These are phyloP conservation scores for Heterobasidion irregulare DNA, from an alignment of 1,284 basidiomycete species.

Conservation along the genomic window DNA sequence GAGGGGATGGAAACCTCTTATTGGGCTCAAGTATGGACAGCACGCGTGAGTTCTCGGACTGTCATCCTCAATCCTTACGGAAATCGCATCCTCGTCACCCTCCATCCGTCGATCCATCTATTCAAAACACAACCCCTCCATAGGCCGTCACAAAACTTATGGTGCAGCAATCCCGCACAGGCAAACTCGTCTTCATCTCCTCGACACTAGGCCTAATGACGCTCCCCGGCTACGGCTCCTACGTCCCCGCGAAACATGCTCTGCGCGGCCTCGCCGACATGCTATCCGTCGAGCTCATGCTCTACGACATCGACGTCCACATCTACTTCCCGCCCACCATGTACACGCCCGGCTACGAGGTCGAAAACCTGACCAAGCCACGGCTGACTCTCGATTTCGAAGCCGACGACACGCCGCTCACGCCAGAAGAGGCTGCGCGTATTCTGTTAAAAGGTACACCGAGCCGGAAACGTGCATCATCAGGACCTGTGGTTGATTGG, in stretches of 20 bases:
- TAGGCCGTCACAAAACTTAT: slow-evolving; percentile 53
- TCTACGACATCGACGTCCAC: slow-evolving; percentile 79
- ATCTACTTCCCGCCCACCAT: slow-evolving; percentile 88
- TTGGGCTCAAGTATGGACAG: slow-evolving; percentile 73
- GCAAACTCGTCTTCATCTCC: slow-evolving; percentile 77
- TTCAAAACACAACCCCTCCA: too few relatives aligned
- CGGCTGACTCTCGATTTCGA: slow-evolving; percentile 77
- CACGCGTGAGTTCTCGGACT: slow-evolving; percentile 45
- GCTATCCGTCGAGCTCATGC: slow-evolving; percentile 73
- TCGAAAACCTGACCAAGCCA: slow-evolving; percentile 82
- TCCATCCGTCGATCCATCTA: neutral
- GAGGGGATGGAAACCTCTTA: slow-evolving; percentile 57
- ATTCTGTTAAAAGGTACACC: slow-evolving; percentile 54
- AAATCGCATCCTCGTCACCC: neutral
- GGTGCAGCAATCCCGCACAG: slow-evolving; percentile 46
- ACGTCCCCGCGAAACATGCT: slow-evolving; percentile 87
- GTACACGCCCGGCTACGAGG: slow-evolving; percentile 70
- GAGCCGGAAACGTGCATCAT: too few relatives aligned
- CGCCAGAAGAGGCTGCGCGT: slow-evolving; percentile 60
- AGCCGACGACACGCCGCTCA: slow-evolving; percentile 61
- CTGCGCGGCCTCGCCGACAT: slow-evolving; percentile 75
- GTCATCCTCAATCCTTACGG: too few relatives aligned
- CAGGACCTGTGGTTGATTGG: slow-evolving; percentile 15
- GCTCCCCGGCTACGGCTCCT: slow-evolving; percentile 79
- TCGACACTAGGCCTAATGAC: slow-evolving; percentile 80